Conservation (phyloP, 805 yeast genomes). For the Kregervanrija fluxuum region DNA sequence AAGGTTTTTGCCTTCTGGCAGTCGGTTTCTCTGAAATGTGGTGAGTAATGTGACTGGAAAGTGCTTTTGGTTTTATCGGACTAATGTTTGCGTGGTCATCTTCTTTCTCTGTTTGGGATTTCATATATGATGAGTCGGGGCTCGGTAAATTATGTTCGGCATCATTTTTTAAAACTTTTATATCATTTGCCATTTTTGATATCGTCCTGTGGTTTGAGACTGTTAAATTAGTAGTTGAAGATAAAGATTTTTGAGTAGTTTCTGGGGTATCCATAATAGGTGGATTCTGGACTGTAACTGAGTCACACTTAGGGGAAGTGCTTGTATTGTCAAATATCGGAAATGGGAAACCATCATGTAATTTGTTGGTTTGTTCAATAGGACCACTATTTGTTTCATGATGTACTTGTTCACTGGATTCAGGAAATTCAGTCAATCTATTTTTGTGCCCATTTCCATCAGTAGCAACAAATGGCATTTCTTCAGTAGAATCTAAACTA, state of each 20-base stretch:
- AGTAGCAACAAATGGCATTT: too few relatives aligned
- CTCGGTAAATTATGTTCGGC: too few relatives aligned
- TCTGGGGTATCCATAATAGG: too few relatives aligned
- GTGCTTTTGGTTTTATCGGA: too few relatives aligned
- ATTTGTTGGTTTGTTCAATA: not conserved
- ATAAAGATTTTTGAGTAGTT: not conserved
- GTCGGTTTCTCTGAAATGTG: too few relatives aligned
- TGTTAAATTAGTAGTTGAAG: constrained; percentile 1
- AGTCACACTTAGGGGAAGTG: not conserved
- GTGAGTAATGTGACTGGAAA: too few relatives aligned
- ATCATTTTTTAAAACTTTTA: not conserved
- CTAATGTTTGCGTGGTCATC: too few relatives aligned
- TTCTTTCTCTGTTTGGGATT: too few relatives aligned
- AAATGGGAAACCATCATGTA: constrained; percentile 10
- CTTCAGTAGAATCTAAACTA: too few relatives aligned
- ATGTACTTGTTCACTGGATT: not conserved
- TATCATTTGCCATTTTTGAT: constrained; percentile 10
- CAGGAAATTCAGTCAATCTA: not conserved
- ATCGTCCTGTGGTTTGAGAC: constrained; percentile 20
- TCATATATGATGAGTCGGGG: too few relatives aligned
- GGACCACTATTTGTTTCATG: not conserved
- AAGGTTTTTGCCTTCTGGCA: not conserved
- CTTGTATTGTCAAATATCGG: constrained; percentile 8
- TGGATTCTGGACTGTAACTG: too few relatives aligned
- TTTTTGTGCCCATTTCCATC: too few relatives aligned